Conservation (phyloP, 2,329 filamentous ascomycete genomes). For the Trichoderma pleuroti region DNA sequence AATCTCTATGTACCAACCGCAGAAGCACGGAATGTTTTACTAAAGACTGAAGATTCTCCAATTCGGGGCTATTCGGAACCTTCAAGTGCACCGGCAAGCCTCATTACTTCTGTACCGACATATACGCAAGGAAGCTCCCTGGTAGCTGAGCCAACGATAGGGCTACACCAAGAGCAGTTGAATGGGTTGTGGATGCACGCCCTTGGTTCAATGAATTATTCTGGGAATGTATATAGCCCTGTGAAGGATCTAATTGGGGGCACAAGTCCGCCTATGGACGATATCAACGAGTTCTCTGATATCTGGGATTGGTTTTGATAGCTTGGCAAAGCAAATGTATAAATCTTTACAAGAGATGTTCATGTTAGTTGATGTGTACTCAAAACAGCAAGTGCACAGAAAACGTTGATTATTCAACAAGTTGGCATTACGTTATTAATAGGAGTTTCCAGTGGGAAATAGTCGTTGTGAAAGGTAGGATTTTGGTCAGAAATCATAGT, state of each 20-base stretch:
- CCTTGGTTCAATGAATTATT: neutral
- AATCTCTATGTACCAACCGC: neutral
- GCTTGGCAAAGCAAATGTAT: neutral
- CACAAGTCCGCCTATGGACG: neutral
- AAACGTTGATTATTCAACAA: neutral
- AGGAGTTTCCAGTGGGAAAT: neutral
- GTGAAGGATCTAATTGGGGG: neutral
- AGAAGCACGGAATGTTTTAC: neutral
- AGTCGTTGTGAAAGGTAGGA: neutral
- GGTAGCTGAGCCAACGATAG: neutral
- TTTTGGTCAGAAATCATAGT: neutral
- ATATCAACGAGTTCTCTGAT: neutral
- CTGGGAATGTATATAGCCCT: neutral
- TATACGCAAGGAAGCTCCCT: neutral
- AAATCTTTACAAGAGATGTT: neutral
- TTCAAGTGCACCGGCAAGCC: neutral
- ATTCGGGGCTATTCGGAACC: neutral
- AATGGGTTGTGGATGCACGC: neutral
- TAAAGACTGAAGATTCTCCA: neutral
- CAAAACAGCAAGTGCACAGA: neutral
- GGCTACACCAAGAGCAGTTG: neutral
- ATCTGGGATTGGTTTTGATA: conserved; percentile 3
- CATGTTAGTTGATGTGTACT: neutral
- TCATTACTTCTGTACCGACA: neutral
- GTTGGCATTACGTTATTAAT: neutral